Percentiles rank a stretch among this genome's conserved stretches.
Conservation (phyloP, 78 protist species). For the Dictyostelium citrinum region DNA sequence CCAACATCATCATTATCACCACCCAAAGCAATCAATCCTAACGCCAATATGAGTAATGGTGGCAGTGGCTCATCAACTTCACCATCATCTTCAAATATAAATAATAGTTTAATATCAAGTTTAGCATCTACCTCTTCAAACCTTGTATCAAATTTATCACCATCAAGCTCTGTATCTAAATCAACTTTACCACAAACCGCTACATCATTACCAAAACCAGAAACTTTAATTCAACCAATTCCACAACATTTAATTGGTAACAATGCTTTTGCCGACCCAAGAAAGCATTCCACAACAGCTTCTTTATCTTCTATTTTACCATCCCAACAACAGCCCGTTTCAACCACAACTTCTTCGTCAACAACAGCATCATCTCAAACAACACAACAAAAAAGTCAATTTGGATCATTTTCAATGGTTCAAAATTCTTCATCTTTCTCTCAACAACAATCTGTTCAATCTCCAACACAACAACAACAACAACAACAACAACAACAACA, state of each 20-base stretch:
- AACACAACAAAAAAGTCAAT: conserved; percentile 14
- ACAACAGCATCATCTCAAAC: background rate
- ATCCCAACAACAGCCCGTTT: background rate
- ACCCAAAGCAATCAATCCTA: background rate
- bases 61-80: background rate
- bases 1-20: conserved; percentile 1
- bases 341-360: background rate
- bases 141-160: background rate
- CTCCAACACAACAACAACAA: background rate
- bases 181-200: conserved; percentile 5
- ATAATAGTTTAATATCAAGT: conserved; percentile 13
- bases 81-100: background rate
- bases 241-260: conserved; percentile 43
- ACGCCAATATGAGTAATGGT: background rate
- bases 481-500: background rate
- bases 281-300: conserved; percentile 14
- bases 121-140: background rate
- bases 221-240: conserved; percentile 42
- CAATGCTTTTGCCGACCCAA: conserved; percentile 72
- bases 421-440: conserved; percentile 35
- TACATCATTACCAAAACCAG: background rate
- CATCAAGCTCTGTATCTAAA: background rate
- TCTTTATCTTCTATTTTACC: conserved; percentile 8
- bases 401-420: conserved; percentile 25
- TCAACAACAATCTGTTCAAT: background rate